Evolutionary conservation across 371 early-diverging fungal species (phyloP).

Genomic region (Rhizopus sp.): DNA sequence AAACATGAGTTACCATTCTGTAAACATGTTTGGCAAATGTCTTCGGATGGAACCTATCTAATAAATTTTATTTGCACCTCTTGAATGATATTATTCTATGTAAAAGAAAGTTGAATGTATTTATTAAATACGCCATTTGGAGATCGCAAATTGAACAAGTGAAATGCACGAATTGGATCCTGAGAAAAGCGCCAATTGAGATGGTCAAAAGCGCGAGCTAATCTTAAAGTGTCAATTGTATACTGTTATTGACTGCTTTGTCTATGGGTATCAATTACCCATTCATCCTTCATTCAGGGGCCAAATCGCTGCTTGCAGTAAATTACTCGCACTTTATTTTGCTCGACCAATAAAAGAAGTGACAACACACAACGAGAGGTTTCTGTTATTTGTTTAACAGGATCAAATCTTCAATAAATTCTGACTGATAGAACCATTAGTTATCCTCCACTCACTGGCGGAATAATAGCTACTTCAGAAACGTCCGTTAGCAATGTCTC

Average conservation of each 20-base stretch:
- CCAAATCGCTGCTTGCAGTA: no score
- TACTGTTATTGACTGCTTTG: no score
- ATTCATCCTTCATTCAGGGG: no score
- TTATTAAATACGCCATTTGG: conserved; percentile 4
- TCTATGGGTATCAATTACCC: no score
- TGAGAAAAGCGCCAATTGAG: conserved; percentile 9
- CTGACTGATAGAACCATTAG: not conserved
- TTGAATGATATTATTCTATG: not conserved
- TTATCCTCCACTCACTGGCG: conserved; percentile 80
- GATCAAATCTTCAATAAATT: no score
- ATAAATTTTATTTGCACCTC: not conserved
- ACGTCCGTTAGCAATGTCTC: conserved; percentile 38
- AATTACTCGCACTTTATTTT: no score
- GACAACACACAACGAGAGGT: no score
- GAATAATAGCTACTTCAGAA: conserved; percentile 73
- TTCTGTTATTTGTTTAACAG: no score
- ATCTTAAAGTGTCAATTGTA: not conserved
- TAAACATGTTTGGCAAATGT: conserved; percentile 11
- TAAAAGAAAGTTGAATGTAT: not conserved
- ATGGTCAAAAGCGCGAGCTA: not conserved
- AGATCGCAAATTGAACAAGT: conserved; percentile 5
- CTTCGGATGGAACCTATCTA: conserved; percentile 1
- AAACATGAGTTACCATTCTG: conserved; percentile 10
- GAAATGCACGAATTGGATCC: conserved; percentile 9
- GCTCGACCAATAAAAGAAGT: no score